Conservation (phyloP, 441 rosid species). For the Pelargonium hybrid region DNA sequence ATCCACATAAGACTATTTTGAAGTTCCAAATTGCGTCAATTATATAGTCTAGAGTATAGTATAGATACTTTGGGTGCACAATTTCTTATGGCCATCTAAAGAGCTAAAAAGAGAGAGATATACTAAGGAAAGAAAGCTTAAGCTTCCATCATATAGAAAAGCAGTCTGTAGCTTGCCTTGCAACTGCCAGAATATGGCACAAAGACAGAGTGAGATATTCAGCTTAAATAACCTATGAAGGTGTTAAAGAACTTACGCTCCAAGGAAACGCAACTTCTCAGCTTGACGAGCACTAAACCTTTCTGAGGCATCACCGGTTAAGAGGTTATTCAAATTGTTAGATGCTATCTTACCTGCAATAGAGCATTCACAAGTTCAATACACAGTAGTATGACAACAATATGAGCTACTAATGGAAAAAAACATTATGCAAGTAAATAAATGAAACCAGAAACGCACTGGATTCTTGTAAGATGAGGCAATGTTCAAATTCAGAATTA, state of each 20-base stretch:
- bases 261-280: slow-evolving; percentile 66
- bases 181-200: not conserved
- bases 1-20: not conserved
- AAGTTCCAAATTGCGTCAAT: not conserved
- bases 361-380: slow-evolving; percentile 16
- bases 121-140: not conserved
- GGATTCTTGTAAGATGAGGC: not conserved
- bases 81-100: not conserved
- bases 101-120: not conserved
- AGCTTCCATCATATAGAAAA: slow-evolving; percentile 1
- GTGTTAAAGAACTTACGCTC: slow-evolving; percentile 48
- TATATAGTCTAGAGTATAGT: too few relatives aligned
- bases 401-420: not conserved
- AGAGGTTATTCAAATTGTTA: slow-evolving; percentile 29
- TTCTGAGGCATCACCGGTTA: slow-evolving; percentile 48
- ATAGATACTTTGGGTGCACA: not conserved
- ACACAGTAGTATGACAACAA: not conserved
- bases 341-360: slow-evolving; percentile 41
- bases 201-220: not conserved
- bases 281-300: slow-evolving; percentile 66
- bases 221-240: not conserved
- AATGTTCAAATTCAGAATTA: not conserved
- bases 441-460: not conserved
- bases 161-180: not conserved
- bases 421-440: not conserved